Percentiles rank a stretch among this genome's conserved stretches.
Conservation (phyloP, 2,329 filamentous ascomycete species). For the Aspergillus latus region DNA sequence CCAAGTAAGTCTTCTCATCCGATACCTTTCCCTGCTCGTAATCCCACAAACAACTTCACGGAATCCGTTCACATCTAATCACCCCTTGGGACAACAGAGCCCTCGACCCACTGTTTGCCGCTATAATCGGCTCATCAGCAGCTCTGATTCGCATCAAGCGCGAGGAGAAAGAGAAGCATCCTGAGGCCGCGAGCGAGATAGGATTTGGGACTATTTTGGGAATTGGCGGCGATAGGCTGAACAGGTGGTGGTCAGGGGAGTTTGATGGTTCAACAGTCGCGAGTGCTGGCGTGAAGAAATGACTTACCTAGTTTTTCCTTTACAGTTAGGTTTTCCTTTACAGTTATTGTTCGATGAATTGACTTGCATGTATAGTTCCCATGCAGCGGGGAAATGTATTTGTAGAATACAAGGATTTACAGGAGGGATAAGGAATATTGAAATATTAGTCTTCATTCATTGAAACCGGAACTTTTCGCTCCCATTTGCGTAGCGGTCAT, state of each 20-base stretch:
- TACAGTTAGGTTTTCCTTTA: too few relatives aligned
- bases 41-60: not conserved
- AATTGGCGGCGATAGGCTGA: conserved; percentile 33
- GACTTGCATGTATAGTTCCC: too few relatives aligned
- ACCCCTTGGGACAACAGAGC: conserved; percentile 33
- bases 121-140: conserved; percentile 52
- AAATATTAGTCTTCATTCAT: conserved; percentile 14
- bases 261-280: conserved; percentile 24
- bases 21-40: conserved; percentile 10
- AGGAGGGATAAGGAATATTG: conserved; percentile 5
- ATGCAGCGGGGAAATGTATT: too few relatives aligned
- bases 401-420: not conserved
- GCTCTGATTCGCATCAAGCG: conserved; percentile 54
- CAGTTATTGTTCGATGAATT: too few relatives aligned
- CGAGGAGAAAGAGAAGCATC: conserved; percentile 52
- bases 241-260: conserved; percentile 44
- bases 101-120: conserved; percentile 56
- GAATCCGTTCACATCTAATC: not conserved
- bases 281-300: not conserved
- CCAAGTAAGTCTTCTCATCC: conserved; percentile 33
- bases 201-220: conserved; percentile 31
- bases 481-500: conserved; percentile 23
- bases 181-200: conserved; percentile 36
- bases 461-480: conserved; percentile 24
- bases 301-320: conserved; percentile 6